Conservation (phyloP, 2,329 filamentous ascomycete species). For the Chaetoscypha palmicola region DNA sequence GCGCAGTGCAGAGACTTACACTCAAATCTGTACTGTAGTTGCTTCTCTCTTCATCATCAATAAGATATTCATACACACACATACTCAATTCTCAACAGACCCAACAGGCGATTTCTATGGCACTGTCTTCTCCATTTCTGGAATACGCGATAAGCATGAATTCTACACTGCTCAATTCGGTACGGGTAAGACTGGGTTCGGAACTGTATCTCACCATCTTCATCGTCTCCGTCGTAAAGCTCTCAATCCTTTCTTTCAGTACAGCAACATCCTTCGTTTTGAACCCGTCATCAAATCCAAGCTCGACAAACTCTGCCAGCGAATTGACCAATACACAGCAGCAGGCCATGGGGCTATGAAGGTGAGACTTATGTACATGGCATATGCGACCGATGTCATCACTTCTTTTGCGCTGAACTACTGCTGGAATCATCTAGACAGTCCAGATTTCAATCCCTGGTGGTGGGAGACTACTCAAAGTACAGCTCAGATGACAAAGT, state of each 20-base stretch:
- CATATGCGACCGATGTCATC: constrained; percentile 26
- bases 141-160: constrained; percentile 5
- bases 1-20: too few species aligned
- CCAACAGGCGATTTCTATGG: constrained; percentile 8
- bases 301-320: constrained; percentile 17
- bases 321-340: constrained; percentile 16
- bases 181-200: constrained; percentile 13
- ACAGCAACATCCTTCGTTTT: constrained; percentile 12
- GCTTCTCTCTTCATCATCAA: too few species aligned
- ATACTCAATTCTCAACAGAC: not conserved
- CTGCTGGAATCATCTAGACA: constrained; percentile 20
- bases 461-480: constrained; percentile 18
- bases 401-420: constrained; percentile 27
- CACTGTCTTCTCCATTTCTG: constrained; percentile 3
- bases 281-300: constrained; percentile 19
- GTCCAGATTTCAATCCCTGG: constrained; percentile 17
- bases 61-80: too few species aligned
- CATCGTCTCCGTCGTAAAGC: constrained; percentile 21
- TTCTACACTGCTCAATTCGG: constrained; percentile 9
- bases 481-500: constrained; percentile 9
- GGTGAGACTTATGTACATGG: constrained; percentile 17
- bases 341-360: constrained; percentile 7
- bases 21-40: too few species aligned
- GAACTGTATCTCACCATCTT: constrained; percentile 18
- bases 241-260: constrained; percentile 23